These are phyloP conservation scores for Gossypioides kirkii DNA, from an alignment of 345 rosid genomes.

Conservation along the genomic window DNA sequence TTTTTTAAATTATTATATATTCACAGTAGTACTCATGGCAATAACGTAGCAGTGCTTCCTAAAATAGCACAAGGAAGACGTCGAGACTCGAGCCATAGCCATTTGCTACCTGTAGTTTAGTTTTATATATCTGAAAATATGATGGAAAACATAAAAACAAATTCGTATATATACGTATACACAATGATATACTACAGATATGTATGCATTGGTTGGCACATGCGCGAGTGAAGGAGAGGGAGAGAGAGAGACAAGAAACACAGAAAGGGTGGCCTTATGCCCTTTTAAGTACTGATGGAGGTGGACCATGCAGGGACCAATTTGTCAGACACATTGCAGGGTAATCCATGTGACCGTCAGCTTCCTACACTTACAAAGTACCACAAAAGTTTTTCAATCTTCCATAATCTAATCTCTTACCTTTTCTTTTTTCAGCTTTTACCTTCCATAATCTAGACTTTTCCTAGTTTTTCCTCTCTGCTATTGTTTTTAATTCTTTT, in stretches of 20 bases:
- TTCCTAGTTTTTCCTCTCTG: constrained; percentile 1
- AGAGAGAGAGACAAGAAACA: too few relatives aligned
- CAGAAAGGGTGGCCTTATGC: constrained; percentile 6
- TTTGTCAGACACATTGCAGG: constrained; percentile 25
- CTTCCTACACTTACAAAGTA: constrained; percentile 12
- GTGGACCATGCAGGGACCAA: constrained; percentile 27
- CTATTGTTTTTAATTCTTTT: background rate
- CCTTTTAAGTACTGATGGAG: constrained; percentile 12
- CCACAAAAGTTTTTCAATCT: constrained; percentile 1
- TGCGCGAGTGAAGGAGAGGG: background rate
- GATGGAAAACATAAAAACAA: background rate
- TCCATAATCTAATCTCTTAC: constrained; percentile 5
- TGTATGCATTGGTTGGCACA: background rate
- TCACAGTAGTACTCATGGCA: background rate
- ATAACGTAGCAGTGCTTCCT: background rate
- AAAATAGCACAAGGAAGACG: background rate
- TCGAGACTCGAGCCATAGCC: background rate
- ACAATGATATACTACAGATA: background rate
- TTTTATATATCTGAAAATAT: background rate
- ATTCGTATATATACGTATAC: background rate
- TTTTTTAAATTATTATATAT: background rate
- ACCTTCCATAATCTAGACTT: background rate
- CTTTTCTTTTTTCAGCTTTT: background rate
- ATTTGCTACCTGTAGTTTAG: background rate
- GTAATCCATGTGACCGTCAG: constrained; percentile 31